Percentiles rank a stretch among this genome's conserved stretches.
Conservation (phyloP, 495 filamentous ascomycete species). For the Aspergillus heteromorphus region DNA sequence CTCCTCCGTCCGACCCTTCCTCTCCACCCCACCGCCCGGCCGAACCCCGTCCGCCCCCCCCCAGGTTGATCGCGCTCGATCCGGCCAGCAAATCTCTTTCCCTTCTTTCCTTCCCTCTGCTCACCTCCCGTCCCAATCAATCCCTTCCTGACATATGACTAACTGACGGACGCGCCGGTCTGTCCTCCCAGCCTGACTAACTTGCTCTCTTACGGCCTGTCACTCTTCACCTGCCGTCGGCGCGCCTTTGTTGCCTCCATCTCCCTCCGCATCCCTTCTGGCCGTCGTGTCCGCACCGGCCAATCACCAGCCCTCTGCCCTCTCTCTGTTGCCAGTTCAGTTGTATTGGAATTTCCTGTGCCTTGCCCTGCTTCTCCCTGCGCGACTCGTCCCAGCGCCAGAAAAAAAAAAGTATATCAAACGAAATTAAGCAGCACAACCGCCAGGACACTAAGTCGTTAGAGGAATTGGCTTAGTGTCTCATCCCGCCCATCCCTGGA, state of each 20-base stretch:
- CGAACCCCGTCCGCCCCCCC: conserved; percentile 19
- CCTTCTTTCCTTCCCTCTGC: conserved; percentile 11
- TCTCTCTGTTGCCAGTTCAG: background rate
- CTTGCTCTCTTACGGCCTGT: background rate
- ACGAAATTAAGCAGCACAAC: background rate
- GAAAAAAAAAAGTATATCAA: background rate
- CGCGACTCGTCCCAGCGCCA: background rate
- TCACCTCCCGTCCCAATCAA: conserved; percentile 4
- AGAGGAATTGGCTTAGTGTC: conserved; percentile 1
- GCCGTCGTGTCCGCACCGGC: conserved; percentile 2
- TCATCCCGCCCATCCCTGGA: conserved; percentile 22
- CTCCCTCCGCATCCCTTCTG: conserved; percentile 9
- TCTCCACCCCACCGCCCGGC: conserved; percentile 8
- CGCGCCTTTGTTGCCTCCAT: too few species aligned
- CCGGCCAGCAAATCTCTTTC: conserved; percentile 31
- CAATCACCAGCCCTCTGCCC: background rate
- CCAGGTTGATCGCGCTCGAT: conserved; percentile 33
- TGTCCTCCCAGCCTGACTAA: background rate
- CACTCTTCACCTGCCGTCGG: conserved; percentile 1
- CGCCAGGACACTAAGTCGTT: background rate
- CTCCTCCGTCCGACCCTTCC: background rate
- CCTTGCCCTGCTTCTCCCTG: background rate
- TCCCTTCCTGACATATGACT: background rate
- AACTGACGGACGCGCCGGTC: background rate
- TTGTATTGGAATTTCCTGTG: background rate